Evolutionary conservation across 129 eudicot genomes (phyloP).

Genomic region (Escallonia herrerae): DNA sequence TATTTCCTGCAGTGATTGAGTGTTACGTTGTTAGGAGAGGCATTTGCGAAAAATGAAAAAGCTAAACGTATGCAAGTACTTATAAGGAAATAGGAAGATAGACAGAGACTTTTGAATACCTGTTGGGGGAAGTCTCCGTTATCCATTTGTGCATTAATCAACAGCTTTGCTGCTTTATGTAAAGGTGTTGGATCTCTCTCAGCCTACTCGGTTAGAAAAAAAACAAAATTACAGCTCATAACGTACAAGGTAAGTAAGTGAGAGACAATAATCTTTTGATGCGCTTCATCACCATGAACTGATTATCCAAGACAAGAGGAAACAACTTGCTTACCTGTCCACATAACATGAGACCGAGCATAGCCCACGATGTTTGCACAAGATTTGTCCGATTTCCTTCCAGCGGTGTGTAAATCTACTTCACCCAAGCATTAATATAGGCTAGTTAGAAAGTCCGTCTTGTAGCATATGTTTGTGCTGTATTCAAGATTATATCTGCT

Average conservation of each 20-base stretch:
- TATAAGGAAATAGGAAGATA: not conserved
- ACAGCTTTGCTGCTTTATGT: conserved; percentile 18
- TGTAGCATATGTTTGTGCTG: not conserved
- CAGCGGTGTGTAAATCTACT: conserved; percentile 10
- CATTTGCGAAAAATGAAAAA: not conserved
- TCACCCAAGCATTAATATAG: not conserved
- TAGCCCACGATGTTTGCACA: conserved; percentile 21
- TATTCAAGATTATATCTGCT: not conserved
- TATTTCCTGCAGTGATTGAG: conserved; percentile 5
- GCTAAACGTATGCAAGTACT: too few species aligned
- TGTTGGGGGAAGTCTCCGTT: conserved; percentile 22
- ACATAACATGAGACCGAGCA: conserved; percentile 14
- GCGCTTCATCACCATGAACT: not conserved
- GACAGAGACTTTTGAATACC: not conserved
- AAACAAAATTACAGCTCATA: not conserved
- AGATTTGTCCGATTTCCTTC: conserved; percentile 9
- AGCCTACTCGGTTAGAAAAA: not conserved
- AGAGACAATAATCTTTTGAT: not conserved
- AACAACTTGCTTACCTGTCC: conserved; percentile 9
- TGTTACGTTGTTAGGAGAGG: not conserved
- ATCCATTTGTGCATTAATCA: conserved; percentile 19
- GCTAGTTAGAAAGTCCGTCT: not conserved
- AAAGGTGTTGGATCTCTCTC: conserved; percentile 11
- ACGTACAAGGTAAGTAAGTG: too few species aligned
- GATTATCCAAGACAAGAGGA: not conserved